Evolutionary conservation across 768 basidiomycete genomes (phyloP).

Genomic region (Phanerochaete sordida): DNA sequence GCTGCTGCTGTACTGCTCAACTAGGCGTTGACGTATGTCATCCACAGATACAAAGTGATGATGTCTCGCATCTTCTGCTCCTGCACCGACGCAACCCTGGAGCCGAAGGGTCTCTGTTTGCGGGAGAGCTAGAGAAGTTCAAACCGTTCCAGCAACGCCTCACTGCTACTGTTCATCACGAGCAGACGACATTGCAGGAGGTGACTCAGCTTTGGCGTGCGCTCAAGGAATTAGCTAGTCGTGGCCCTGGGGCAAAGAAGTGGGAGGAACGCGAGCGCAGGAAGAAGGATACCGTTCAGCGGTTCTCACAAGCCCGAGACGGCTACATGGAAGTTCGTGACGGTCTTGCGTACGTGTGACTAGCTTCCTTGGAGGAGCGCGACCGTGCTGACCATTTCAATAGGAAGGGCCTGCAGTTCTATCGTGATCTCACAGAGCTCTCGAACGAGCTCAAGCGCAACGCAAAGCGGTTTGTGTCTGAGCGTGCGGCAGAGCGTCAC

Average conservation of each 20-base stretch:
- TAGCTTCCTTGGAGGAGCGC: conserved; percentile 5
- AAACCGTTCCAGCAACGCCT: conserved; percentile 85
- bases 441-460: conserved; percentile 54
- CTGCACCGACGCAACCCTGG: conserved; percentile 83
- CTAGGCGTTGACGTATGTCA: too few species aligned
- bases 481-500: conserved; percentile 69
- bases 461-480: conserved; percentile 57
- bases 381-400: conserved; percentile 6
- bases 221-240: conserved; percentile 69
- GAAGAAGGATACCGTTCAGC: conserved; percentile 69
- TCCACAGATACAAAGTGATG: conserved; percentile 87
- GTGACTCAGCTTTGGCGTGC: conserved; percentile 69
- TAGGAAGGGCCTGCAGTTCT: conserved; percentile 89
- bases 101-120: conserved; percentile 86
- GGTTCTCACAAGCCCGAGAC: conserved; percentile 76
- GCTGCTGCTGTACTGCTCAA: not conserved
- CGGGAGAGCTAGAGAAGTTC: conserved; percentile 94
- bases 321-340: conserved; percentile 84
- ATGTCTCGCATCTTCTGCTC: conserved; percentile 91
- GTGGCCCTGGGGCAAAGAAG: conserved; percentile 71
- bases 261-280: conserved; percentile 81
- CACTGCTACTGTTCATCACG: conserved; percentile 71
- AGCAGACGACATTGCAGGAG: conserved; percentile 72
- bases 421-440: conserved; percentile 72
- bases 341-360: conserved; percentile 69